Evolutionary conservation across 139 green algal genomes (phyloP), one percentile per base, ranked within the genome.

Genomic region (Chlamydomonas sp.): DNA sequence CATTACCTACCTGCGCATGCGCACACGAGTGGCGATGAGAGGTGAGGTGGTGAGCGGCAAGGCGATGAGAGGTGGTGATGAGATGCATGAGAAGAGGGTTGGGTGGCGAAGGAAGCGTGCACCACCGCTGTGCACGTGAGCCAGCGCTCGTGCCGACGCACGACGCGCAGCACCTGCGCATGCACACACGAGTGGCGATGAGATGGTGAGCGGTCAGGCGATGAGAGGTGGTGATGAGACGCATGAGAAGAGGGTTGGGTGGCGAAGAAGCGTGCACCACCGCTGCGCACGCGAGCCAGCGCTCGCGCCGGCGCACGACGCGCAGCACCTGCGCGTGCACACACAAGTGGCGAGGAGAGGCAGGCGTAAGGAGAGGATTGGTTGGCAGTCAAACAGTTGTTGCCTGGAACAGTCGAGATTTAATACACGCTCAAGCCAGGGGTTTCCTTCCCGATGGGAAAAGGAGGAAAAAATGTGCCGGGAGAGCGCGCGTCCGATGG

Each of bases 121-220:
- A n/a, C n/a, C 26, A 99, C 71, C 0, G 90, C 93, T 1, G 90
- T 86, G 6, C 93, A 81, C 3, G 82, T 86, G 24, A 99, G 83
- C 83, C 85, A 95, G 26, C 84, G 83, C 81, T 99, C 92, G 3
- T 69, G 74, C 4, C 89, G 78, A 37, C 78, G 62, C 49, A 96
- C 73, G 78, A 98, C 82, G 48, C 73, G 69, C 73, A 97, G 79
- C 67, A 96, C 54, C 8, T 16, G 13, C n/a, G 16, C 13, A 54
- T 16, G 16, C 43, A 54, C 43, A n/a, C n/a, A n/a, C n/a, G n/a
- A n/a, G n/a, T n/a, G n/a, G 43, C 13, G 16, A 26, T 26, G 16
- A 54, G 13, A 26, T 8, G 8, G 26, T 20, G 20, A 64, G 16
- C 16, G 54, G 30, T 10, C 30, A 64, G 16, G 16, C 34, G 6